Conservation (phyloP, 1,284 basidiomycete species). For the Ceratobasidium sp. region DNA sequence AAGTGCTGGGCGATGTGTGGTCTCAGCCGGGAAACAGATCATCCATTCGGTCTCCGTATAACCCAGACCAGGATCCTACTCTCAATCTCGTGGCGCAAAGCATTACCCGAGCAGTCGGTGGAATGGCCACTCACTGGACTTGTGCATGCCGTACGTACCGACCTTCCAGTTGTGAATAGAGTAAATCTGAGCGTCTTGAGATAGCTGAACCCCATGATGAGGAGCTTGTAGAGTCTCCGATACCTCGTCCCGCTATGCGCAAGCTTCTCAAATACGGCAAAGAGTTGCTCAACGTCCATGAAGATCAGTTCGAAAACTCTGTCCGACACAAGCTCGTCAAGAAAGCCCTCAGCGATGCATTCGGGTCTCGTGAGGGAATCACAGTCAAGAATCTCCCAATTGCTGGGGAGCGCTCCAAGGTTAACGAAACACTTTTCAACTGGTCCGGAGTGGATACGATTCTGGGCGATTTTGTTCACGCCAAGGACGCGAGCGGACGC, state of each 20-base stretch:
- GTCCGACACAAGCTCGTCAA: conserved; percentile 32
- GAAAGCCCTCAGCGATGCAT: conserved; percentile 6
- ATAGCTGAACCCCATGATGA: conserved; percentile 36
- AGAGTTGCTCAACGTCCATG: conserved; percentile 30
- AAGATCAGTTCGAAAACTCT: conserved; percentile 23
- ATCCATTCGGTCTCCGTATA: conserved; percentile 8
- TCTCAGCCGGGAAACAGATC: not conserved
- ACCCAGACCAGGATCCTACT: conserved; percentile 33
- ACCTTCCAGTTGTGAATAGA: not conserved
- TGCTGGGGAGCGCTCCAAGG: conserved; percentile 32
- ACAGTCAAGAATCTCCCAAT: conserved; percentile 18
- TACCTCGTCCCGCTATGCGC: conserved; percentile 1
- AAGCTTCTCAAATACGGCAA: conserved; percentile 20
- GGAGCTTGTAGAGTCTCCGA: conserved; percentile 19
- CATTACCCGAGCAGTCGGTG: conserved; percentile 34
- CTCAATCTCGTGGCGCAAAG: conserved; percentile 9
- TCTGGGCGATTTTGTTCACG: conserved; percentile 7
- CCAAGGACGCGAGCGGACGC: conserved; percentile 5
- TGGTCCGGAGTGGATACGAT: conserved; percentile 34
- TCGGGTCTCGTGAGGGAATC: not conserved
- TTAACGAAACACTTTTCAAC: conserved; percentile 22
- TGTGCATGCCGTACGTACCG: conserved; percentile 20
- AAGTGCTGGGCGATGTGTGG: conserved; percentile 20
- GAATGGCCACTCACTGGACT: conserved; percentile 35
- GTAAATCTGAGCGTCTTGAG: not conserved